A percentile compares a stretch with the other conserved stretches of the same genome.
Evolutionary conservation across 2,329 filamentous ascomycete species (phyloP).

Genomic region (Colletotrichum sansevieriae): DNA sequence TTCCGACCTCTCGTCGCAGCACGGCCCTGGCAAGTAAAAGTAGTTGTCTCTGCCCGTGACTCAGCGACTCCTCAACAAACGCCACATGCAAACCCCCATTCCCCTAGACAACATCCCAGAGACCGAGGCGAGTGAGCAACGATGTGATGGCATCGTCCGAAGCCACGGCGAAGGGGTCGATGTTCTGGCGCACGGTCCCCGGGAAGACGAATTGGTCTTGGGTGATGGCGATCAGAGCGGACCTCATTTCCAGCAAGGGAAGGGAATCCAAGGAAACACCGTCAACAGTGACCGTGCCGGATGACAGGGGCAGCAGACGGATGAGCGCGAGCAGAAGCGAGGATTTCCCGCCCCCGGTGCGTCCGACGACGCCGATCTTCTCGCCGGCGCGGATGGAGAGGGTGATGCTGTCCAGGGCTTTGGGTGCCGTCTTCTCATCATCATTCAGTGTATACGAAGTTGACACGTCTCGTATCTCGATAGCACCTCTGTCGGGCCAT

Average conservation of each 20-base stretch:
- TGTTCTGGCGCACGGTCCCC: slow-evolving; percentile 65
- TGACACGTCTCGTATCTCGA: slow-evolving; percentile 49
- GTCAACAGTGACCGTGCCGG: slow-evolving; percentile 54
- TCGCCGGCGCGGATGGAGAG: slow-evolving; percentile 48
- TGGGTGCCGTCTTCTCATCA: slow-evolving; percentile 43
- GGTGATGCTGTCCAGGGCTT: slow-evolving; percentile 56
- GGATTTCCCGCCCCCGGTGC: slow-evolving; percentile 49
- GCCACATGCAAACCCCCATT: slow-evolving; percentile 32
- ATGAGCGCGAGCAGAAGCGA: slow-evolving; percentile 52
- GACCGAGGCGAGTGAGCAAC: slow-evolving; percentile 20
- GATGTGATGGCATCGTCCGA: slow-evolving; percentile 50
- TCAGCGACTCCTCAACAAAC: slow-evolving; percentile 50
- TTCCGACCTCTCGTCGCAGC: slow-evolving; percentile 50
- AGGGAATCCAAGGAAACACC: slow-evolving; percentile 37
- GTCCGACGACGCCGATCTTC: slow-evolving; percentile 53
- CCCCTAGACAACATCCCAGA: slow-evolving; percentile 46
- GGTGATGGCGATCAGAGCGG: slow-evolving; percentile 40
- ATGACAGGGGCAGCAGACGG: slow-evolving; percentile 59
- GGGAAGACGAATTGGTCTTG: slow-evolving; percentile 36
- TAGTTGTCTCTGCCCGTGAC: slow-evolving; percentile 51
- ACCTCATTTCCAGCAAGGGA: slow-evolving; percentile 40
- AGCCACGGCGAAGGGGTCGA: slow-evolving; percentile 53
- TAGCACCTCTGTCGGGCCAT: slow-evolving; percentile 51
- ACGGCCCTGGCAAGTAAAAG: slow-evolving; percentile 50
- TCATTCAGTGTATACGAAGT: slow-evolving; percentile 34